Evolutionary conservation across 1,284 basidiomycete genomes (phyloP).

Genomic region (Ustanciosporium gigantosporum): DNA sequence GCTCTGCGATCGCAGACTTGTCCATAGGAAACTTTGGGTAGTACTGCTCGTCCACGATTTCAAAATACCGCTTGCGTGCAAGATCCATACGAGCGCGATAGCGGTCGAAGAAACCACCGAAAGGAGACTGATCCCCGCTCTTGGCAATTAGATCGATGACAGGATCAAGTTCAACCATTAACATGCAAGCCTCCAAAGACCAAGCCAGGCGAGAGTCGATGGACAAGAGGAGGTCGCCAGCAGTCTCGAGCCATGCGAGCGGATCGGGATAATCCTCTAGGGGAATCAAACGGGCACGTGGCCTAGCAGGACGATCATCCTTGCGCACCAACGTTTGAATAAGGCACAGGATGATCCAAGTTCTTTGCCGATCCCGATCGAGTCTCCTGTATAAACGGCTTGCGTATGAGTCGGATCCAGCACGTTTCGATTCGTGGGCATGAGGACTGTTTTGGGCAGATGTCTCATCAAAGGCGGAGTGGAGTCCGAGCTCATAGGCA

Average conservation of each 20-base stretch:
- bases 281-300: constrained; percentile 23
- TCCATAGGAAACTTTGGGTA: constrained; percentile 30
- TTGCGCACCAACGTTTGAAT: constrained; percentile 23
- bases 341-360: constrained; percentile 41
- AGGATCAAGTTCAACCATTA: constrained; percentile 20
- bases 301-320: constrained; percentile 15
- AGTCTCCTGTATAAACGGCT: constrained; percentile 3
- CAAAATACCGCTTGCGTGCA: constrained; percentile 26
- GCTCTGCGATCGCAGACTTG: constrained; percentile 28
- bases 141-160: constrained; percentile 19
- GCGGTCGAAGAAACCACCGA: constrained; percentile 26
- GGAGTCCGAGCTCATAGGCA: constrained; percentile 61
- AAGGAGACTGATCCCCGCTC: constrained; percentile 19
- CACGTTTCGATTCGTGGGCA: background rate
- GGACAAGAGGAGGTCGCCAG: constrained; percentile 21
- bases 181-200: constrained; percentile 25
- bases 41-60: constrained; percentile 13
- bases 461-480: constrained; percentile 12
- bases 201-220: constrained; percentile 32
- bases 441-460: background rate
- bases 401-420: constrained; percentile 8
- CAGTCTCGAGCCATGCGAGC: constrained; percentile 20
- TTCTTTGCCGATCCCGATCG: constrained; percentile 37
- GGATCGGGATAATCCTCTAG: constrained; percentile 30
- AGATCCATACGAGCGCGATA: constrained; percentile 16